Evolutionary conservation across 371 early-diverging fungal species (phyloP).

Genomic region (Entomophthora muscae): DNA sequence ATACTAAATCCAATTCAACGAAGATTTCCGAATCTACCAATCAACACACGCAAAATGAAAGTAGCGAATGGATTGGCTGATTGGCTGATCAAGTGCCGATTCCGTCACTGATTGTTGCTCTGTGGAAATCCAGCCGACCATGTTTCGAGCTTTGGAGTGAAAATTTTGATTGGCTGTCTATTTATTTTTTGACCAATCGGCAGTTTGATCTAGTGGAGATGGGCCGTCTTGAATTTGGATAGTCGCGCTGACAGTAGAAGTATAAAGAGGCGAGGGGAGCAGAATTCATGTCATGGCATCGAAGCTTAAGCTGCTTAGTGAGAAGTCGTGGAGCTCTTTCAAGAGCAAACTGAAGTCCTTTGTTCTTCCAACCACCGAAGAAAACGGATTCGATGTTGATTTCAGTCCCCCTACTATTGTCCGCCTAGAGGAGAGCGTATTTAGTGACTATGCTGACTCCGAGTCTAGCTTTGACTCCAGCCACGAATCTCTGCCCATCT

Average conservation of each 20-base stretch:
- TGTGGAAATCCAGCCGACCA: too few relatives aligned
- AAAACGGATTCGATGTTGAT: background rate
- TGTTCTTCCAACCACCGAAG: background rate
- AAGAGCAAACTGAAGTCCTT: background rate
- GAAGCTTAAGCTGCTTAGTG: background rate
- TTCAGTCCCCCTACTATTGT: background rate
- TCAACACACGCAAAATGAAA: too few relatives aligned
- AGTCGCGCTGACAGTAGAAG: background rate
- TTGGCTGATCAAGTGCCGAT: background rate
- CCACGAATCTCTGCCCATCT: background rate
- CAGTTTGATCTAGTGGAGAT: background rate
- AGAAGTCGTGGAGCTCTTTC: background rate
- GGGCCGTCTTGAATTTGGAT: background rate
- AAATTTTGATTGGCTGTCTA: too few relatives aligned
- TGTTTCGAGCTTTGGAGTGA: too few relatives aligned
- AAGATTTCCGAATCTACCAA: too few relatives aligned
- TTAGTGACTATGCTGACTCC: background rate
- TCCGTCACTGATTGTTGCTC: background rate
- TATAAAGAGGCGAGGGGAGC: background rate
- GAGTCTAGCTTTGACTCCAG: background rate
- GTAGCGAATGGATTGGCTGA: background rate
- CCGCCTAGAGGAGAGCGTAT: background rate
- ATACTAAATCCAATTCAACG: too few relatives aligned
- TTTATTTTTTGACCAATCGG: background rate
- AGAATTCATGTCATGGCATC: background rate